Evolutionary conservation across 495 filamentous ascomycete genomes (phyloP).

Genomic region (Parathielavia hyrcaniae): DNA sequence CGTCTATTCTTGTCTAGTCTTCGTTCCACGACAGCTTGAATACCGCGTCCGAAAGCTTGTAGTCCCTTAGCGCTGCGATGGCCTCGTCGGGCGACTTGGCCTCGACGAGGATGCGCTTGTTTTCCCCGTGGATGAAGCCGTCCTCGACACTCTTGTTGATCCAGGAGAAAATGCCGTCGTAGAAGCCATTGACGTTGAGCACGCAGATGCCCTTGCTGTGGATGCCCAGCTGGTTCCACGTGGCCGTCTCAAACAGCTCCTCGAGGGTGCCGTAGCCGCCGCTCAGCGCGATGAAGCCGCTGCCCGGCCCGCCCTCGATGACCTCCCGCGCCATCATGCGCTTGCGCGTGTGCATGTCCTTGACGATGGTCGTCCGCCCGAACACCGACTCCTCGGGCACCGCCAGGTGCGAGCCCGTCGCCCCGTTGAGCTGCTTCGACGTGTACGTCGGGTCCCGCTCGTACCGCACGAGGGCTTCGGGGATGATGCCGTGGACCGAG

Average conservation of each 20-base stretch:
- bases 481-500: slow-evolving; percentile 89
- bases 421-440: slow-evolving; percentile 30
- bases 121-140: slow-evolving; percentile 66
- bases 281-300: slow-evolving; percentile 82
- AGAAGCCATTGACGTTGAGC: slow-evolving; percentile 84
- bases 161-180: slow-evolving; percentile 80
- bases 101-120: slow-evolving; percentile 69
- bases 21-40: slow-evolving; percentile 77
- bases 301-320: slow-evolving; percentile 68
- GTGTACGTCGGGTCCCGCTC: slow-evolving; percentile 56
- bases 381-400: slow-evolving; percentile 63
- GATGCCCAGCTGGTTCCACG: slow-evolving; percentile 97
- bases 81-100: slow-evolving; percentile 66
- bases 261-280: slow-evolving; percentile 95
- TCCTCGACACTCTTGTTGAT: slow-evolving; percentile 66
- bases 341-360: slow-evolving; percentile 95
- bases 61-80: slow-evolving; percentile 61
- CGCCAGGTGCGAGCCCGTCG: slow-evolving; percentile 13
- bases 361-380: slow-evolving; percentile 78
- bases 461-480: slow-evolving; percentile 71
- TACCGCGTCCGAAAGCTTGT: slow-evolving; percentile 64
- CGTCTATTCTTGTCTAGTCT: slow-evolving; percentile 11
- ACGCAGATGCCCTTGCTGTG: slow-evolving; percentile 75
- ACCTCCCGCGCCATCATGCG: slow-evolving; percentile 85
- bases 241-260: slow-evolving; percentile 92